A percentile compares a stretch with the other conserved stretches of the same genome.
Evolutionary conservation across 768 basidiomycete species (phyloP).

Genomic region (Pleurotus pulmonarius): DNA sequence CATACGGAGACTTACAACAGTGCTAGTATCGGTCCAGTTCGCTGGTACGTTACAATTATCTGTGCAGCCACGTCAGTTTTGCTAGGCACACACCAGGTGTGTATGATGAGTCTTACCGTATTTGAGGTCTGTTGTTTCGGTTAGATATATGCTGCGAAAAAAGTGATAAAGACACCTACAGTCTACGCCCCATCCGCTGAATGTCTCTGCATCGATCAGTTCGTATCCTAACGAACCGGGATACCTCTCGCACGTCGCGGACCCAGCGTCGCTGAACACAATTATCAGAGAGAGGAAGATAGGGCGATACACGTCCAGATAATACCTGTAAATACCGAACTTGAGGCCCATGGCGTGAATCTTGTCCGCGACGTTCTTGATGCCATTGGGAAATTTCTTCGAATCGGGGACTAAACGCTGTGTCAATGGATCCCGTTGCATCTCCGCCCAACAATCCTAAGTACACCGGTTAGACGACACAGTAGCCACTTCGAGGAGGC

Average conservation of each 20-base stretch:
- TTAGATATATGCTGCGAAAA: neutral
- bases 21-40: conserved; percentile 41
- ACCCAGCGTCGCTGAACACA: conserved; percentile 44
- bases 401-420: conserved; percentile 44
- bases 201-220: conserved; percentile 46
- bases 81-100: too few relatives aligned
- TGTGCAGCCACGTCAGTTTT: conserved; percentile 10
- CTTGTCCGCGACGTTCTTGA: conserved; percentile 37
- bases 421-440: conserved; percentile 34
- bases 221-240: conserved; percentile 56
- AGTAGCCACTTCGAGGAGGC: conserved; percentile 9
- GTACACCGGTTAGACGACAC: neutral
- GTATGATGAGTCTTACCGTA: conserved; percentile 35
- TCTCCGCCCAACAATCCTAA: conserved; percentile 50
- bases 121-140: conserved; percentile 33
- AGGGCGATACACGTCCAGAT: too few relatives aligned
- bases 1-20: conserved; percentile 20
- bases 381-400: conserved; percentile 52
- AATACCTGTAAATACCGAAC: conserved; percentile 48
- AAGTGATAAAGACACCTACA: conserved; percentile 15
- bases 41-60: conserved; percentile 53
- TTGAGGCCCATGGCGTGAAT: conserved; percentile 46
- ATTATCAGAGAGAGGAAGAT: too few relatives aligned
- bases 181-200: conserved; percentile 51
- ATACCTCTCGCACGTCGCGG: conserved; percentile 47